phyloP scores from a whole-genome alignment of 768 basidiomycete species.

The Auricularia cornea region DNA sequence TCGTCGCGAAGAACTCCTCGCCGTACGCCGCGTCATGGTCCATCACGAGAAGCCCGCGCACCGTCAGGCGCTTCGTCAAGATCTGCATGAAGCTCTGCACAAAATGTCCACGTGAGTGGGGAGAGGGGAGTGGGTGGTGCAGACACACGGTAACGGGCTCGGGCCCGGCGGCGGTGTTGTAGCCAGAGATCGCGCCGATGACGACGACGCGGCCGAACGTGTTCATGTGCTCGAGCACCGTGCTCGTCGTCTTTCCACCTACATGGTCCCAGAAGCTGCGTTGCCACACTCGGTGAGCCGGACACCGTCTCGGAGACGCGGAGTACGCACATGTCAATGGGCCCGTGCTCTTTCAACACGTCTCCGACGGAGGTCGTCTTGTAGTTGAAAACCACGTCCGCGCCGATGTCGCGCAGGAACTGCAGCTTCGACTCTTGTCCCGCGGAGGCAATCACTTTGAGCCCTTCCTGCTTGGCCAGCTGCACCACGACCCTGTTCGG shows the following conservation, averaged over 20 bases:
- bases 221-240: slow-evolving; percentile 40
- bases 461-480: slow-evolving; percentile 31
- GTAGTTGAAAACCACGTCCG: slow-evolving; percentile 31
- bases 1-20: slow-evolving; percentile 32
- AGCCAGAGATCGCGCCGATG: slow-evolving; percentile 4
- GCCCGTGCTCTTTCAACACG: slow-evolving; percentile 28
- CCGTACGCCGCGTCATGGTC: slow-evolving; percentile 28
- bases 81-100: slow-evolving; percentile 26
- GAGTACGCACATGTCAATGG: slow-evolving; percentile 25
- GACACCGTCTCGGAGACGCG: no score
- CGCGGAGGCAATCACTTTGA: slow-evolving; percentile 35
- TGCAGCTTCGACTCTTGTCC: slow-evolving; percentile 35
- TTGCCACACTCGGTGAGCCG: background rate
- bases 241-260: slow-evolving; percentile 51
- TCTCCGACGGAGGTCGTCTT: slow-evolving; percentile 22
- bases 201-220: slow-evolving; percentile 39
- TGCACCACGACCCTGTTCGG: slow-evolving; percentile 16
- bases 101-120: no score
- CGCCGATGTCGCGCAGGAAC: slow-evolving; percentile 25
- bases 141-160: slow-evolving; percentile 12
- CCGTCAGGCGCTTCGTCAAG: slow-evolving; percentile 29
- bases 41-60: slow-evolving; percentile 37
- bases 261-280: slow-evolving; percentile 55
- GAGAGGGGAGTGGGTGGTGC: no score
- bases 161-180: slow-evolving; percentile 22